phyloP scores from a whole-genome alignment of 768 basidiomycete species.

The Hypholoma sublateritium region DNA sequence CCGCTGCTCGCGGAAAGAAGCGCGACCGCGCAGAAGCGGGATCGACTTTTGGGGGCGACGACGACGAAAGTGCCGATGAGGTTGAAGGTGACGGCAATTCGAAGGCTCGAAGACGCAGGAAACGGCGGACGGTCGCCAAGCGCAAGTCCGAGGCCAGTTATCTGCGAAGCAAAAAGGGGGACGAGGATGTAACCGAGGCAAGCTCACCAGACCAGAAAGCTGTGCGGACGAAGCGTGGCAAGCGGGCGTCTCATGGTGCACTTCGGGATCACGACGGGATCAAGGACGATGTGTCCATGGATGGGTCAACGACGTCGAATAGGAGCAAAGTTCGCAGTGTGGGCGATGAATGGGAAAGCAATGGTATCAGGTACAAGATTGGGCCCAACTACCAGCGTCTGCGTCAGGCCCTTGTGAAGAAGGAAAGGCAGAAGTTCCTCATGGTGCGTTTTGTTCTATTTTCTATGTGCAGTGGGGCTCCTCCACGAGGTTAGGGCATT shows the following conservation, averaged over 20 bases:
- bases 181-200: constrained; percentile 36
- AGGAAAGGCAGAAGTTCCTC: constrained; percentile 62
- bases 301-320: constrained; percentile 47
- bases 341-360: constrained; percentile 77
- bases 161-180: constrained; percentile 64
- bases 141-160: constrained; percentile 46
- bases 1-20: constrained; percentile 61
- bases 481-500: constrained; percentile 8
- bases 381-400: constrained; percentile 68
- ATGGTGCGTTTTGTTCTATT: constrained; percentile 53
- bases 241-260: constrained; percentile 33
- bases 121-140: constrained; percentile 56
- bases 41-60: constrained; percentile 68
- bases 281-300: constrained; percentile 45
- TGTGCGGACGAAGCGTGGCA: constrained; percentile 52
- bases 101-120: constrained; percentile 48
- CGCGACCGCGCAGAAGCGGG: constrained; percentile 74
- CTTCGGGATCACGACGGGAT: constrained; percentile 29
- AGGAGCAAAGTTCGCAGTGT: constrained; percentile 57
- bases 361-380: constrained; percentile 71
- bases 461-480: background rate
- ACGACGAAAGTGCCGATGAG: constrained; percentile 35
- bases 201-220: constrained; percentile 19
- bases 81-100: constrained; percentile 10
- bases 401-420: constrained; percentile 70